Evolutionary conservation across 257 asterid genomes (phyloP).

Genomic region (Craterostigma plantagineum): DNA sequence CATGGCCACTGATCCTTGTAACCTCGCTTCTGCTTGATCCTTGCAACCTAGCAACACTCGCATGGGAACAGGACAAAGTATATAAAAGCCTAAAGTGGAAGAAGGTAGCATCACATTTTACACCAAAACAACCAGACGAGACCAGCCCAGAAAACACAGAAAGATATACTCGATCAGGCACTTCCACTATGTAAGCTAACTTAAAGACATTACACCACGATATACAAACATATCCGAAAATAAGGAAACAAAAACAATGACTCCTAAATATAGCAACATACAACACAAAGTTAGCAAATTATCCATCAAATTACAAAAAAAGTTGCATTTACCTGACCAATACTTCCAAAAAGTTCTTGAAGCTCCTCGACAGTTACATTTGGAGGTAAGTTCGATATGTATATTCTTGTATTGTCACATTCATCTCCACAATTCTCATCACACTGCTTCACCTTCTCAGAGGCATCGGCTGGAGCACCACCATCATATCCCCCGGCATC

Average conservation of each 20-base stretch:
- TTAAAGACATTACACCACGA: too few relatives aligned
- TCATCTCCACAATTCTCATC: conserved; percentile 87
- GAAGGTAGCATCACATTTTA: too few relatives aligned
- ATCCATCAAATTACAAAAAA: conserved; percentile 1
- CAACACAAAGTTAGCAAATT: not conserved
- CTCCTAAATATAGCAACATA: too few relatives aligned
- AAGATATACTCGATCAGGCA: too few relatives aligned
- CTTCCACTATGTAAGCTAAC: too few relatives aligned
- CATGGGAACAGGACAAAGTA: too few relatives aligned
- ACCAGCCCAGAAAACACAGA: too few relatives aligned
- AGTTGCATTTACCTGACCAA: conserved; percentile 88
- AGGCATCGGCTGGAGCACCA: conserved; percentile 42
- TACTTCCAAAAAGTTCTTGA: conserved; percentile 91
- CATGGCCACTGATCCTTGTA: conserved; percentile 99
- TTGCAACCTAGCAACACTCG: conserved; percentile 46
- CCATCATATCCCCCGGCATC: conserved; percentile 39
- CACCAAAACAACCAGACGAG: too few relatives aligned
- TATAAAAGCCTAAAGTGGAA: too few relatives aligned
- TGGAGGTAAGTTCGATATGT: conserved; percentile 95
- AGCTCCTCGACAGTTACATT: conserved; percentile 89
- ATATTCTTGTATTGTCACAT: conserved; percentile 90
- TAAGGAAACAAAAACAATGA: too few relatives aligned
- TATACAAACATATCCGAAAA: too few relatives aligned
- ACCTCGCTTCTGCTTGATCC: conserved; percentile 95
- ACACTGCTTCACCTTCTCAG: conserved; percentile 82